Evolutionary conservation across 805 yeast species (phyloP), one percentile per base, ranked within the genome.

Genomic region (Saturnispora quitensis): DNA sequence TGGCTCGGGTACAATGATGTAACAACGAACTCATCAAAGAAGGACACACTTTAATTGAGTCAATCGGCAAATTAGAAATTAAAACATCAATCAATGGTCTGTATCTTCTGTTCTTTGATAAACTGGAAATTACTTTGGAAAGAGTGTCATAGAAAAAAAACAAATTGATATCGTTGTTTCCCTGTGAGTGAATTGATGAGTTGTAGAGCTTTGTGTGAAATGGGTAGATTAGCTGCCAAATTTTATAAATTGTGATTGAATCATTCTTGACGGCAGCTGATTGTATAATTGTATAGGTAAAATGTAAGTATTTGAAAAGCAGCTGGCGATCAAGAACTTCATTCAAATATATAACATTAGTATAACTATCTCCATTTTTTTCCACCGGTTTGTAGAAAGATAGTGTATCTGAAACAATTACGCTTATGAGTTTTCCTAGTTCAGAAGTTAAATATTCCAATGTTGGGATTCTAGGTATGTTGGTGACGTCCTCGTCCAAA

Each of bases 41-140:
- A 1, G 73, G 72, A 25, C 65, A 61, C 3, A 65, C 57, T 35
- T 59, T 58, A 27, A 68, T 64, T 1, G 71, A 64, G 27, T 65
- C 63, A 25, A 68, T 56, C 1, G 73, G 72, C n/a, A 69, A 50
- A 36, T 62, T 57, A 25, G 55, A 52, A 3, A 69, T 59, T 15
- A 69, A 24, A 5, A 60, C 57, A 10, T 55, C 52, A 5, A 68
- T 64, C 27, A 66, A 42, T 2, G 31, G 18, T 13, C 61, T 54
- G 45, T 65, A 68, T 45, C 71, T 55, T 45, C 52, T 56, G 38
- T 60, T 63, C 48, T 62, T 66, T 13, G 70, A 63, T 38, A 68
- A 66, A 6, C 54, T 48, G 10, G 56, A 48, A 9, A 69, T 58
- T 40, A 68, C 40, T 20, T 58, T 59, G 0, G 66, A 56, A 28